These are phyloP conservation scores for Metschnikowia cubensis DNA, from an alignment of 805 yeast genomes.

Conservation along the genomic window DNA sequence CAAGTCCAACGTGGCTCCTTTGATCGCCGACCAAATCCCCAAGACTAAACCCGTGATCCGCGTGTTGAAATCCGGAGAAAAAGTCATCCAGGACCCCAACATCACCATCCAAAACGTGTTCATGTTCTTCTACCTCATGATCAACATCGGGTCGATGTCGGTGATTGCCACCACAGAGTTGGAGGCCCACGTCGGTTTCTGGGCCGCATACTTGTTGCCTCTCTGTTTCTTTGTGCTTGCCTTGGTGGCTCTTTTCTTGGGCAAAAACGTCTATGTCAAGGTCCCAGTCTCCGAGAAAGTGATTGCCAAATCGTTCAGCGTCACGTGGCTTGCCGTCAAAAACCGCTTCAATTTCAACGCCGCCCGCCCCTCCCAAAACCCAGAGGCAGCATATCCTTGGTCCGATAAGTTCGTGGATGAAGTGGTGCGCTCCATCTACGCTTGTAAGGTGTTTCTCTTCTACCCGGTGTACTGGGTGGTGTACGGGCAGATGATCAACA, in stretches of 20 bases:
- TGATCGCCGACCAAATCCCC: constrained; percentile 56
- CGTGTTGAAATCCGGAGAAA: constrained; percentile 37
- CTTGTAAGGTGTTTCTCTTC: constrained; percentile 69
- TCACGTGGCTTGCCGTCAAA: constrained; percentile 38
- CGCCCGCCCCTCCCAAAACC: constrained; percentile 56
- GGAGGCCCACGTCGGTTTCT: constrained; percentile 61
- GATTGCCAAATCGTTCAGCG: constrained; percentile 48
- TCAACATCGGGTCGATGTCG: constrained; percentile 71
- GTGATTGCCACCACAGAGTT: constrained; percentile 74
- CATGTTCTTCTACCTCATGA: constrained; percentile 71
- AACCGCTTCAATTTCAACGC: constrained; percentile 49
- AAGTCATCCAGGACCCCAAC: constrained; percentile 54
- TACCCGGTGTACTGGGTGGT: constrained; percentile 74
- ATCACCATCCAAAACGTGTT: constrained; percentile 70
- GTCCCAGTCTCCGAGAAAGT: constrained; percentile 61
- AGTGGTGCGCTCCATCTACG: constrained; percentile 58
- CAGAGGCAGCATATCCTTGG: constrained; percentile 52
- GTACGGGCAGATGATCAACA: constrained; percentile 66
- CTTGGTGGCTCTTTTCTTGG: constrained; percentile 46
- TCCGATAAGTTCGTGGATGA: constrained; percentile 70
- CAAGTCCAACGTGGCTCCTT: constrained; percentile 69
- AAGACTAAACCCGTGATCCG: constrained; percentile 37
- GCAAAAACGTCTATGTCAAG: constrained; percentile 53
- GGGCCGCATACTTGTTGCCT: constrained; percentile 74
- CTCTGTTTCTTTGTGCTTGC: constrained; percentile 54